Conservation (phyloP, 129 eudicot species). For the Centaurea solstitialis region DNA sequence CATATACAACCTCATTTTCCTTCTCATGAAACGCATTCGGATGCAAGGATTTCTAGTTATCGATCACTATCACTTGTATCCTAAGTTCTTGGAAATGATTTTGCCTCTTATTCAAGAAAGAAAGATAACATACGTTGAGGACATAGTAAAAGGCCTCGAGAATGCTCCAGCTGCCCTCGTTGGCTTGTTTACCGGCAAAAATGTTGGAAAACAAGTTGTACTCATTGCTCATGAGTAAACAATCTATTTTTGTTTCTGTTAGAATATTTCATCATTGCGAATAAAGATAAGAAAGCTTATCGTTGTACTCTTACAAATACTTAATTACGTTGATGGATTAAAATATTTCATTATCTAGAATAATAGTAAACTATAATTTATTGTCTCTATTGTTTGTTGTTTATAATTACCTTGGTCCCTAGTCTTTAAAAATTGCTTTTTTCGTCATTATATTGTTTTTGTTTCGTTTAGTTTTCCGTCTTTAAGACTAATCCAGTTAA, state of each 20-base stretch:
- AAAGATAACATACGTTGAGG: conserved; percentile 49
- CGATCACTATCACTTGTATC: conserved; percentile 42
- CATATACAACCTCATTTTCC: conserved; percentile 20
- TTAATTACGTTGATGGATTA: no score
- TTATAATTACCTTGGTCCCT: no score
- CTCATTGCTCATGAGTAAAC: conserved; percentile 36
- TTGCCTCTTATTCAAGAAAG: conserved; percentile 46
- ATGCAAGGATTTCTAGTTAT: conserved; percentile 47
- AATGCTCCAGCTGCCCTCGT: conserved; percentile 48
- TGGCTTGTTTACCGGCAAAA: conserved; percentile 52
- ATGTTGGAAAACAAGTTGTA: conserved; percentile 57
- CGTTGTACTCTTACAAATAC: no score
- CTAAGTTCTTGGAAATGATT: conserved; percentile 41
- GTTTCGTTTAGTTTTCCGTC: no score
- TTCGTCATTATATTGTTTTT: no score
- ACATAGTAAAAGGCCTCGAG: conserved; percentile 51
- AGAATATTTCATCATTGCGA: not conserved
- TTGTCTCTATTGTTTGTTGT: no score
- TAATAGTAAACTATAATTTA: no score
- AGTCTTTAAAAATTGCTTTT: no score
- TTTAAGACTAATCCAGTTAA: no score
- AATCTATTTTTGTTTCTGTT: not conserved
- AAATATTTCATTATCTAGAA: no score
- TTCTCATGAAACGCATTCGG: conserved; percentile 36
- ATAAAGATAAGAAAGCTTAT: not conserved